phyloP scores from a whole-genome alignment of 2,329 filamentous ascomycete species.

The Ophidiomyces ophidiicola region DNA sequence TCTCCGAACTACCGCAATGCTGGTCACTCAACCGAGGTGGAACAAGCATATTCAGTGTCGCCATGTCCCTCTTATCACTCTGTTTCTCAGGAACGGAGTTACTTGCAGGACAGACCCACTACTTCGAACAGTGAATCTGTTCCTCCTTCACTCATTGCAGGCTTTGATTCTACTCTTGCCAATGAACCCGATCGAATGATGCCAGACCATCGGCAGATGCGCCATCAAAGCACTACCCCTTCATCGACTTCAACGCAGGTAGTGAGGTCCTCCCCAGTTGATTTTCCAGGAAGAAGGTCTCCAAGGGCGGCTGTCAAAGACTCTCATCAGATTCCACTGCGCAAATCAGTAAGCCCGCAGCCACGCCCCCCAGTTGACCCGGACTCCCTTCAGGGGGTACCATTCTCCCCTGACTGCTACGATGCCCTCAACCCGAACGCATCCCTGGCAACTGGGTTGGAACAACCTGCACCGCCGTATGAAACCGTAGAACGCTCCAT shows the following conservation, averaged over 20 bases:
- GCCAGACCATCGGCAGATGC: constrained; percentile 21
- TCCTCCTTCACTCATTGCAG: constrained; percentile 33
- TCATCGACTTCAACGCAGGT: constrained; percentile 21
- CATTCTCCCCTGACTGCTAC: constrained; percentile 52
- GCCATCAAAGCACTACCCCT: constrained; percentile 21
- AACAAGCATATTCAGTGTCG: constrained; percentile 15
- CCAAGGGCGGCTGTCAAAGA: constrained; percentile 22
- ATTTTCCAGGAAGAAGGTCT: constrained; percentile 21
- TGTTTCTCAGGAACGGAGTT: constrained; percentile 15
- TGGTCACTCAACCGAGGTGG: constrained; percentile 10
- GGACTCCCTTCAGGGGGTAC: constrained; percentile 35
- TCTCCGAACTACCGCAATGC: constrained; percentile 12
- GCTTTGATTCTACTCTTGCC: constrained; percentile 26
- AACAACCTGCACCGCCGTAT: constrained; percentile 27
- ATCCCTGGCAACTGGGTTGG: constrained; percentile 23
- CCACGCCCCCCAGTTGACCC: constrained; percentile 32
- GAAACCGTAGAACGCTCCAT: constrained; percentile 29
- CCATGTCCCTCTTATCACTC: constrained; percentile 21
- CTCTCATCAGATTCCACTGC: constrained; percentile 34
- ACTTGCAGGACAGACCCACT: constrained; percentile 20
- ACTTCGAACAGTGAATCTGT: constrained; percentile 23
- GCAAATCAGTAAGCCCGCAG: constrained; percentile 50
- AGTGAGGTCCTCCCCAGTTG: constrained; percentile 22
- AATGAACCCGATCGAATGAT: constrained; percentile 21
- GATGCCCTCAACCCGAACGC: constrained; percentile 45